Evolutionary conservation across 2,329 filamentous ascomycete genomes (phyloP), one percentile per base, ranked within the genome.

Genomic region (Trichoderma atroviride): DNA sequence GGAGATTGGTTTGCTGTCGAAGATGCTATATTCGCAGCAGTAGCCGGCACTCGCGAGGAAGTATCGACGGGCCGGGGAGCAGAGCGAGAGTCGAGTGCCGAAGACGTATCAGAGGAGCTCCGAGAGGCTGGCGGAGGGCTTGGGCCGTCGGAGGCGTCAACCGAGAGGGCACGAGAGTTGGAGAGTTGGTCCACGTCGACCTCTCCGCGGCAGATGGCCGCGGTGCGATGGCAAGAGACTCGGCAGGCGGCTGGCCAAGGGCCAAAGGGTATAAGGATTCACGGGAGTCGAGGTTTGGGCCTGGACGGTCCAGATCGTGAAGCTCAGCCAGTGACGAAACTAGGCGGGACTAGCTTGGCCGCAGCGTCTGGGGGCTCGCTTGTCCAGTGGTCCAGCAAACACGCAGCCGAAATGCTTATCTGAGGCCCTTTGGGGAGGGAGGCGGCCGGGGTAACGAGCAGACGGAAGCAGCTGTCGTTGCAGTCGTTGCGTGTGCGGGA

Each of bases 91-190:
- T 72, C 70, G 74, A 79, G 80, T 76, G 81, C 80, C 78, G 83
- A 83, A 79, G 80, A 72, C 75, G 81, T 81, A 82, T 79, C 83
- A 76, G 83, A 78, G 80, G 85, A 77, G 79, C 80, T 79, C 77
- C 81, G 79, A 75, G 83, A 80, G 80, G 82, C 79, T 74, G 82
- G 85, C 84, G 87, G 84, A 79, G 82, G 84, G 82, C 85, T 80
- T 85, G 87, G 86, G 84, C 86, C 81, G 89, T 89, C 90, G 88
- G 90, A 82, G 84, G 85, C 73, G 74, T 75, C 72, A 69, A 75
- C 74, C 76, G 76, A 75, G 74, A 72, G 75, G 74, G 76, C 78
- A 74, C 74, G 76, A 73, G 78, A 71, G 74, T 75, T 73, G 73
- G 75, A 77, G 74, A 77, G 74, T 76, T 74, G 75, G 75, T 82